Conservation (phyloP, 345 rosid species). For the Combretum micranthum region DNA sequence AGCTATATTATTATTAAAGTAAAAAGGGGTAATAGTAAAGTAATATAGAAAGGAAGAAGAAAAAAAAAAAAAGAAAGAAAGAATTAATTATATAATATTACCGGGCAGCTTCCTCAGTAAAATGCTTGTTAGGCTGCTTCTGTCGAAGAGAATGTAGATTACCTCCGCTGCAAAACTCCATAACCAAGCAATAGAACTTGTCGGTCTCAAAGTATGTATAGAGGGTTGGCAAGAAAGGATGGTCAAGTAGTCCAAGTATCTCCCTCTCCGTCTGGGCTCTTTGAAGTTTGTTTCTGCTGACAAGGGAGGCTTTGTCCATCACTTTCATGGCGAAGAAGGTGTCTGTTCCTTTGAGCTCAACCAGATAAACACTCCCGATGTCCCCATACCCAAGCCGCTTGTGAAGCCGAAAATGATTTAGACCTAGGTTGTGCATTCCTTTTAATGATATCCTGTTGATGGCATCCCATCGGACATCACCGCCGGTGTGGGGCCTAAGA, state of each 20-base stretch:
- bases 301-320: conserved; percentile 77
- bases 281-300: conserved; percentile 74
- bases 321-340: conserved; percentile 74
- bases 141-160: conserved; percentile 74
- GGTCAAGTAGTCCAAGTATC: conserved; percentile 60
- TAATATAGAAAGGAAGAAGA: not conserved
- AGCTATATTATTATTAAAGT: not conserved
- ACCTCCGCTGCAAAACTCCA: conserved; percentile 80
- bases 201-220: conserved; percentile 68
- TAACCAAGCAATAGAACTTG: conserved; percentile 56
- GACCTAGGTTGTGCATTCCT: conserved; percentile 51
- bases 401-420: conserved; percentile 67
- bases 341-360: conserved; percentile 62
- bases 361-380: conserved; percentile 71
- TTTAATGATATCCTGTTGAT: conserved; percentile 41
- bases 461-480: conserved; percentile 85
- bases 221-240: conserved; percentile 59
- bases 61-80: not conserved
- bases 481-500: conserved; percentile 83
- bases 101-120: conserved; percentile 68
- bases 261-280: conserved; percentile 66
- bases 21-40: not conserved
- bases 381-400: conserved; percentile 90
- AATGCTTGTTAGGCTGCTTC: conserved; percentile 58
- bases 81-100: too few species aligned